Base-by-base conservation (phyloP, 1,284 basidiomycete species). In the Coniferiporia weirii region DNA sequence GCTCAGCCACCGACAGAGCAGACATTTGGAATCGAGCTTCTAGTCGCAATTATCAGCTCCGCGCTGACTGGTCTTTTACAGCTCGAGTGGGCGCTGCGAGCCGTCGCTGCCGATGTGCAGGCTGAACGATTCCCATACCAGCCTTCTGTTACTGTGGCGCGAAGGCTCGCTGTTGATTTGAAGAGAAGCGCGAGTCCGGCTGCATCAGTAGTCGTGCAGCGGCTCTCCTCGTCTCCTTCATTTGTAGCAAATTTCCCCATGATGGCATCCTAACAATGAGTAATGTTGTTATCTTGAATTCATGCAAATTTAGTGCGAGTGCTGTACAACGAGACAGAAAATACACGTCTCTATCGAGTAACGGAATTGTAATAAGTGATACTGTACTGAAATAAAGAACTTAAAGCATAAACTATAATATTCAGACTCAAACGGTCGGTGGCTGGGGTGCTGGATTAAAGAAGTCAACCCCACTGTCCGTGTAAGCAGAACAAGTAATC, bases 211-310 rank as follows among this genome's bases (percentile, higher is more conserved):
- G 75, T 91, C 56, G 68, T 81, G 46, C 82, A 88, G 65, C 75
- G 82, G 45, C 69, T 91, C 46, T 74, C 79, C 27, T 76, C 83
- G n/a, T 82, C 81, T 13, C 79, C 80, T 59, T 75, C 82, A 1
- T 89, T 91, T 67, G 79, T 83, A 13, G 76, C 84, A 32, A 89
- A 84, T 66, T 91, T 91, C 70, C 87, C 88, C 4, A 79, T 80
- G 49, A 89, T 89, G 61, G 61, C 56, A 22, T 27, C 56, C 6
- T 61, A 55, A 34, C n/a, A 13, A 34, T 52, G 36, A 17, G n/a
- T 52, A n/a, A 46, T 19, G 17, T 46, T 17, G 44, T 46, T 46
- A 2, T n/a, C 6, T 20, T 38, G 12, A 38, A 38, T 46, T 46
- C 44, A 46, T 2, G 8, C 44, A 15, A 46, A 40, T 15, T 40